phyloP scores from a whole-genome alignment of 2,329 filamentous ascomycete species.

The Sporothrix pallida region DNA sequence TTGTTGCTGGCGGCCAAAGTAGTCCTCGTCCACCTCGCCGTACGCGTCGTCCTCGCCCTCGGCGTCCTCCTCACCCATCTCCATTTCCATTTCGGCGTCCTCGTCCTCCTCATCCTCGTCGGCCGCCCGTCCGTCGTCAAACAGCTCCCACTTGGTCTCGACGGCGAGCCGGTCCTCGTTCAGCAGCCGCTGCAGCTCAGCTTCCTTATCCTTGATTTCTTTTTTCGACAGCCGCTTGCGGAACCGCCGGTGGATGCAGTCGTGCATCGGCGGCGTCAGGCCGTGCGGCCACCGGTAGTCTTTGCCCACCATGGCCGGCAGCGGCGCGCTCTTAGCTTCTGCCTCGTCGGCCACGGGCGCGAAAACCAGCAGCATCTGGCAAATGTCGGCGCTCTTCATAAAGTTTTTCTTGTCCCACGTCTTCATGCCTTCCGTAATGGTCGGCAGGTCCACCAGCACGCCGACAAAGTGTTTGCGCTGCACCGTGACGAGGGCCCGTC shows the following conservation, averaged over 20 bases:
- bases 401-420: slow-evolving; percentile 88
- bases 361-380: slow-evolving; percentile 85
- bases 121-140: slow-evolving; percentile 56
- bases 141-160: slow-evolving; percentile 67
- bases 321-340: slow-evolving; percentile 68
- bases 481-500: slow-evolving; percentile 74
- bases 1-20: slow-evolving; percentile 43
- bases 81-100: slow-evolving; percentile 67
- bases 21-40: slow-evolving; percentile 66
- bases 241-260: slow-evolving; percentile 81
- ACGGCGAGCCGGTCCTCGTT: slow-evolving; percentile 68
- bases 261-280: slow-evolving; percentile 85
- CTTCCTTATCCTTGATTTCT: slow-evolving; percentile 84
- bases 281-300: slow-evolving; percentile 82
- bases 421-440: slow-evolving; percentile 89
- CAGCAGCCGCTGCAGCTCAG: slow-evolving; percentile 75
- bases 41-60: slow-evolving; percentile 54
- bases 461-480: slow-evolving; percentile 76
- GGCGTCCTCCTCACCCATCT: slow-evolving; percentile 60
- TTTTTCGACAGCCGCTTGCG: slow-evolving; percentile 81
- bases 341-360: slow-evolving; percentile 68
- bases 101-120: slow-evolving; percentile 49
- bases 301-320: slow-evolving; percentile 73
- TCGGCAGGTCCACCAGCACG: slow-evolving; percentile 81
- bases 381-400: slow-evolving; percentile 87